phyloP scores from a whole-genome alignment of 2,329 filamentous ascomycete genomes.

The Stemphylium vesicarium region DNA sequence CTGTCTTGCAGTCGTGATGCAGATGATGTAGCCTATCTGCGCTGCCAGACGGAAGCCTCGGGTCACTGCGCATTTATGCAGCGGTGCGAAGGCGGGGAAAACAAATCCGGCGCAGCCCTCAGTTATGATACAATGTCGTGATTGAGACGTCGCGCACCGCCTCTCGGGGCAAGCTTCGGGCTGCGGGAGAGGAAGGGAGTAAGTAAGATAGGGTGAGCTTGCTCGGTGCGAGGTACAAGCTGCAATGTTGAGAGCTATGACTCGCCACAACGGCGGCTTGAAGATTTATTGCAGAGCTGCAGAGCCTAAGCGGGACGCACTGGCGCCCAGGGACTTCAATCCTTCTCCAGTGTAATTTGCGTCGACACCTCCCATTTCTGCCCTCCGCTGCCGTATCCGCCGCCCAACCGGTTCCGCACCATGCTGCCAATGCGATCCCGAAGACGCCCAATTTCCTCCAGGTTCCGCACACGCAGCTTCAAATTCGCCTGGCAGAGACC shows the following conservation, averaged over 20 bases:
- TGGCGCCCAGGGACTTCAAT: conserved; percentile 39
- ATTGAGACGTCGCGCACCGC: conserved; percentile 7
- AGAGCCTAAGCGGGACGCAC: conserved; percentile 24
- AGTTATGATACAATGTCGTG: background rate
- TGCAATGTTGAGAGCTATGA: conserved; percentile 19
- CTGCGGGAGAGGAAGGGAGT: conserved; percentile 12
- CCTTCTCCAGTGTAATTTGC: conserved; percentile 69
- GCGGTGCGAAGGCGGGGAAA: conserved; percentile 18
- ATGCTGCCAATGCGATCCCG: conserved; percentile 77
- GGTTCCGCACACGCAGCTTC: conserved; percentile 73
- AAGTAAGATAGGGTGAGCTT: conserved; percentile 13
- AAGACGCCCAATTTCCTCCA: conserved; percentile 71
- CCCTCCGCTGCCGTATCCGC: conserved; percentile 81
- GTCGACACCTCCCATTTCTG: conserved; percentile 93
- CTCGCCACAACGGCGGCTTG: conserved; percentile 25
- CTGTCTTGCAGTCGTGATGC: conserved; percentile 25
- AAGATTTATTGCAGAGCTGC: conserved; percentile 28
- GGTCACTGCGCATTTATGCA: background rate
- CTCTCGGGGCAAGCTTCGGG: conserved; percentile 27
- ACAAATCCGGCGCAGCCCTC: conserved; percentile 9
- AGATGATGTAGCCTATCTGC: conserved; percentile 25
- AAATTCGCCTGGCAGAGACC: conserved; percentile 95
- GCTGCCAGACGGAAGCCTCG: conserved; percentile 10
- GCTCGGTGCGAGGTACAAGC: background rate
- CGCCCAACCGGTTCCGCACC: conserved; percentile 84